phyloP scores from a whole-genome alignment of 345 rosid species.

The Ceriops tagal region DNA sequence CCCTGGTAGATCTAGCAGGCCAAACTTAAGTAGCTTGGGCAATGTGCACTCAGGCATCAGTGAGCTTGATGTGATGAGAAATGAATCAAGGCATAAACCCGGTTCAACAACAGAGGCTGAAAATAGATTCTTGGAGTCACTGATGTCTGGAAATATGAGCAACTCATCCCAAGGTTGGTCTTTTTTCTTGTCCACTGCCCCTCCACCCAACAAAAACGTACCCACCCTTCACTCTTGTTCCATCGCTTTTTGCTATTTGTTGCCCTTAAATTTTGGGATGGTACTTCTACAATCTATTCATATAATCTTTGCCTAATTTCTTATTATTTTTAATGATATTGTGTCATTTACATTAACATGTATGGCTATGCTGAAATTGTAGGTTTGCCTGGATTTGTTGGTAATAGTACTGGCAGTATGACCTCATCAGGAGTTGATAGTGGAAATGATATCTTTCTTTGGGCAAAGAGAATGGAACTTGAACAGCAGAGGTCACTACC shows the following conservation, averaged over 20 bases:
- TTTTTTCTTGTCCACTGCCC: conserved; percentile 3
- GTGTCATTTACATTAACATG: neutral
- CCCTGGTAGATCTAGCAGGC: conserved; percentile 42
- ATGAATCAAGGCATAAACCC: conserved; percentile 50
- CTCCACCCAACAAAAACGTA: neutral
- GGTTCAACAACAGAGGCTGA: conserved; percentile 74
- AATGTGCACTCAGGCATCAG: conserved; percentile 36
- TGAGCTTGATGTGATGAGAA: conserved; percentile 52
- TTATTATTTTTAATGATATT: neutral
- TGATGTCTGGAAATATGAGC: conserved; percentile 62
- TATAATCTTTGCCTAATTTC: neutral
- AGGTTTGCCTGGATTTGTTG: conserved; percentile 69
- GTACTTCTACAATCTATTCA: neutral
- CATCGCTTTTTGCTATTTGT: neutral
- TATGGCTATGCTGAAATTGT: conserved; percentile 23
- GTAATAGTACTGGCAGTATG: conserved; percentile 44
- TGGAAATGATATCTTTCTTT: conserved; percentile 54
- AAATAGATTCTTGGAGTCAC: conserved; percentile 84
- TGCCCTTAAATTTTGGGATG: neutral
- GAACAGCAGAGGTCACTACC: conserved; percentile 70
- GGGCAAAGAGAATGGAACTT: conserved; percentile 70
- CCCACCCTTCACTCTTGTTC: neutral
- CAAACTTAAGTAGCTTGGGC: conserved; percentile 50
- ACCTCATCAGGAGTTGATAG: conserved; percentile 52
- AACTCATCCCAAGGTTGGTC: conserved; percentile 58